Evolutionary conservation across 208 protist species (phyloP).

Genomic region (Leishmania mexicana): DNA sequence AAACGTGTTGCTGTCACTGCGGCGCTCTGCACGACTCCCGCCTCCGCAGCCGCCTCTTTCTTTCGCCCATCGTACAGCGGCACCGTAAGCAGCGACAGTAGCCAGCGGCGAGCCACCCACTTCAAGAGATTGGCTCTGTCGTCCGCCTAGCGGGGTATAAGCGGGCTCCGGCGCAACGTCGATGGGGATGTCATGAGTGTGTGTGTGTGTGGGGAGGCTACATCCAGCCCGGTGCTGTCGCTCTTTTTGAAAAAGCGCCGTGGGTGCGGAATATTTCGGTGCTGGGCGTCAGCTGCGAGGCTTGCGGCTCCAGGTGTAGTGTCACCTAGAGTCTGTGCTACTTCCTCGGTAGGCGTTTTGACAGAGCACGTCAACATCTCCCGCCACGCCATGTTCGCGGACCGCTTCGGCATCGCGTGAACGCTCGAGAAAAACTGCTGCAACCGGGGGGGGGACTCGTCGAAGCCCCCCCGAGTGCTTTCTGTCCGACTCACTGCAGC

Average conservation of each 20-base stretch:
- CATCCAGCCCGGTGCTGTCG: slow-evolving; percentile 38
- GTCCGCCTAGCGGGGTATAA: background rate
- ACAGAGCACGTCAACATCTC: slow-evolving; percentile 48
- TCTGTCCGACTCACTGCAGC: slow-evolving; percentile 1
- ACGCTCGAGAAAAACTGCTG: background rate
- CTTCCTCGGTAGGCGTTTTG: slow-evolving; percentile 60
- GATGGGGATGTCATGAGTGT: background rate
- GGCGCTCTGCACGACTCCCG: background rate
- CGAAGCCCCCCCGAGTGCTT: slow-evolving; percentile 1
- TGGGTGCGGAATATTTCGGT: slow-evolving; percentile 38
- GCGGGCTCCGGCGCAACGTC: background rate
- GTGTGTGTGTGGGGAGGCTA: slow-evolving; percentile 2
- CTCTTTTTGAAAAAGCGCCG: slow-evolving; percentile 34
- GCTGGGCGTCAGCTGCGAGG: slow-evolving; percentile 46
- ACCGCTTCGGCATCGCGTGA: slow-evolving; percentile 37
- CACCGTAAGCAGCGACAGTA: background rate
- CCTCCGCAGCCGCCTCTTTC: background rate
- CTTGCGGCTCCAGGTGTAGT: slow-evolving; percentile 45
- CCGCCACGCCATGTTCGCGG: slow-evolving; percentile 54
- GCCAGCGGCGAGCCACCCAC: background rate
- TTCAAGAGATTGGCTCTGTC: background rate
- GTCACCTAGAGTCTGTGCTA: slow-evolving; percentile 44
- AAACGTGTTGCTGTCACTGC: background rate
- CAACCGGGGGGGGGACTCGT: slow-evolving; percentile 1
- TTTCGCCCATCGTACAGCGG: background rate